Conservation (phyloP, 2,329 filamentous ascomycete genomes). For the Magnaporthiopsis poae region DNA sequence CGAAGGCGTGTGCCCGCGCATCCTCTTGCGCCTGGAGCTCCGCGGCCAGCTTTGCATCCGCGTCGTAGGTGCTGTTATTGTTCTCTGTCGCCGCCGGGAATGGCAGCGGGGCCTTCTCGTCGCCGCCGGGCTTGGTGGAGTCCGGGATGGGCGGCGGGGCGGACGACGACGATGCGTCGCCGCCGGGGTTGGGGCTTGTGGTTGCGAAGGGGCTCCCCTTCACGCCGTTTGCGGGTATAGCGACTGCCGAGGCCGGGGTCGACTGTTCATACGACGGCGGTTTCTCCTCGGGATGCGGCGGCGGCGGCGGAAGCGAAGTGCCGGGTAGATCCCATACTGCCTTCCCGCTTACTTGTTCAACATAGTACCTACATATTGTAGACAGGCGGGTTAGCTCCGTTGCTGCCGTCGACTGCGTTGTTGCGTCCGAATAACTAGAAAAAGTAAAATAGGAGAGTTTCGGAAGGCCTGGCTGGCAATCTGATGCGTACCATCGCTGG, state of each 20-base stretch:
- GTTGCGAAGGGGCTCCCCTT: conserved; percentile 66
- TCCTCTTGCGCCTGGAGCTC: conserved; percentile 78
- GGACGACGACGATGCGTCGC: background rate
- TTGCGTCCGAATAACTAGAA: too few relatives aligned
- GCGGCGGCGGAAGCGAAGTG: too few relatives aligned
- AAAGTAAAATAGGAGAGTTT: too few relatives aligned
- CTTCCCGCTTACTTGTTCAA: too few relatives aligned
- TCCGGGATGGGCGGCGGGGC: background rate
- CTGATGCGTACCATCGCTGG: too few relatives aligned
- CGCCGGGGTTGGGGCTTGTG: conserved; percentile 17
- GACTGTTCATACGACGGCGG: too few relatives aligned
- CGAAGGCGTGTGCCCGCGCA: conserved; percentile 36
- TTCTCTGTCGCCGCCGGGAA: background rate
- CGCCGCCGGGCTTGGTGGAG: background rate
- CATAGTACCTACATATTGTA: too few relatives aligned
- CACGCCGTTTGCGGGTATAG: conserved; percentile 37
- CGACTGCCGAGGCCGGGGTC: conserved; percentile 11
- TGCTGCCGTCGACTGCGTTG: too few relatives aligned
- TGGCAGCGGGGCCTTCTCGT: background rate
- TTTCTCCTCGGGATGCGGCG: too few relatives aligned
- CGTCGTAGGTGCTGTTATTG: conserved; percentile 31
- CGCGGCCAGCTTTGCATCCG: conserved; percentile 66
- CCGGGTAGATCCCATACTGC: too few relatives aligned
- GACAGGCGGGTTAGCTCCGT: too few relatives aligned
- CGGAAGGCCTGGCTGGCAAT: too few relatives aligned